Conservation (phyloP, 768 basidiomycete genomes). For the Tricholomella constricta region DNA sequence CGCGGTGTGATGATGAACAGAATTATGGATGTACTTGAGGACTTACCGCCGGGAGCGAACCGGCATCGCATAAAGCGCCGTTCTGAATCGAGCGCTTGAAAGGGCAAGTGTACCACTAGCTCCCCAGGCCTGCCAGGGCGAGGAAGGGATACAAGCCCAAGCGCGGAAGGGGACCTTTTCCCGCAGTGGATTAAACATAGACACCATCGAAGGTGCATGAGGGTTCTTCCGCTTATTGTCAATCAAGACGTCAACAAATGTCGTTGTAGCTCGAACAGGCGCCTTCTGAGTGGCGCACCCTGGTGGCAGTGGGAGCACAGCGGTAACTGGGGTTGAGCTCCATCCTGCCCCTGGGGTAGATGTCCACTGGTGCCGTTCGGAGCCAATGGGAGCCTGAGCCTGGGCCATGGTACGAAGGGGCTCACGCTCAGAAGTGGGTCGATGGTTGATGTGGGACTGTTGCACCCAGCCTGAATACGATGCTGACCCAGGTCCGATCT, state of each 20-base stretch:
- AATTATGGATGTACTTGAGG: neutral
- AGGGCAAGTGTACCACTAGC: constrained; percentile 5
- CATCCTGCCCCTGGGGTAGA: neutral
- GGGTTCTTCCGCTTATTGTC: constrained; percentile 21
- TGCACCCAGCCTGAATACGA: neutral
- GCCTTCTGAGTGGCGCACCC: neutral
- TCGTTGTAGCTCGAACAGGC: neutral
- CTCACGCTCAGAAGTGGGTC: constrained; percentile 2
- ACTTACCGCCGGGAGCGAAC: constrained; percentile 15
- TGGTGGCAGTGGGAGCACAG: constrained; percentile 2
- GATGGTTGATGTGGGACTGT: neutral
- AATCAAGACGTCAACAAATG: constrained; percentile 16
- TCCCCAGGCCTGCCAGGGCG: neutral
- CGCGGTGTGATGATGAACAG: neutral
- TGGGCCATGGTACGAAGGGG: constrained; percentile 1
- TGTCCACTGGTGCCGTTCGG: constrained; percentile 3
- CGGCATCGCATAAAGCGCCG: constrained; percentile 5
- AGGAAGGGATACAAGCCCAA: constrained; percentile 17
- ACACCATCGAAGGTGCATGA: constrained; percentile 24
- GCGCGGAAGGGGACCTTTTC: constrained; percentile 18
- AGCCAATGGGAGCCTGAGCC: constrained; percentile 10
- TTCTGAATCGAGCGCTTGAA: constrained; percentile 21
- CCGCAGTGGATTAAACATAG: constrained; percentile 25
- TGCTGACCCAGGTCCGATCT: neutral
- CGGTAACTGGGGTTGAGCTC: neutral